Percentiles rank a stretch among this genome's conserved stretches.
These are phyloP conservation scores for Pythium folliculosum DNA, from an alignment of 352 stramenopile species.

Conservation along the genomic window DNA sequence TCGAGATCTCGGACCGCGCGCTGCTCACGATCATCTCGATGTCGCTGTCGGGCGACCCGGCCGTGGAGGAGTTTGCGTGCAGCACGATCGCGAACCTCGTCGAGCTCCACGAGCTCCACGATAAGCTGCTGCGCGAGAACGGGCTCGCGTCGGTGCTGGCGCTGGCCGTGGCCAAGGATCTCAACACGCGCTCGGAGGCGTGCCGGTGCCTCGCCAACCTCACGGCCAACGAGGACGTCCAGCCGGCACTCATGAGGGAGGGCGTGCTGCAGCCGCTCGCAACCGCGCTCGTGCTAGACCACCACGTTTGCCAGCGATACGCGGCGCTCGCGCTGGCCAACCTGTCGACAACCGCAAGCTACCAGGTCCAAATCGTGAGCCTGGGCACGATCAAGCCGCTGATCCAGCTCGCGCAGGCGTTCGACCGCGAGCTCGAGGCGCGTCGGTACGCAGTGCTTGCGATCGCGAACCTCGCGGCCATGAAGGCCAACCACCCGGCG, in stretches of 20 bases:
- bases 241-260: constrained; percentile 91
- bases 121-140: constrained; percentile 94
- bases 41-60: constrained; percentile 89
- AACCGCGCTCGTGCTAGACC: constrained; percentile 81
- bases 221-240: constrained; percentile 93
- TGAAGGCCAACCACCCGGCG: constrained; percentile 93
- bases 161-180: constrained; percentile 87
- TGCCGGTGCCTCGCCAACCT: constrained; percentile 94
- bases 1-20: constrained; percentile 92
- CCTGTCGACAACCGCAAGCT: constrained; percentile 91
- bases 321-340: constrained; percentile 93
- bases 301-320: constrained; percentile 94
- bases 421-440: constrained; percentile 92
- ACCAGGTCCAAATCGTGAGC: constrained; percentile 95
- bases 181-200: constrained; percentile 91
- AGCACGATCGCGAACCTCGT: constrained; percentile 95
- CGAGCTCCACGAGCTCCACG: constrained; percentile 93
- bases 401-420: constrained; percentile 83
- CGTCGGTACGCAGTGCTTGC: constrained; percentile 93
- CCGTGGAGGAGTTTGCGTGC: constrained; percentile 92
- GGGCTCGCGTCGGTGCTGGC: constrained; percentile 92
- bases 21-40: constrained; percentile 96
- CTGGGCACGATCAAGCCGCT: constrained; percentile 92
- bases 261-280: constrained; percentile 91
- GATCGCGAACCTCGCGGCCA: constrained; percentile 94